phyloP scores from a whole-genome alignment of 116 monocot species.

The Posidonia oceanica region DNA sequence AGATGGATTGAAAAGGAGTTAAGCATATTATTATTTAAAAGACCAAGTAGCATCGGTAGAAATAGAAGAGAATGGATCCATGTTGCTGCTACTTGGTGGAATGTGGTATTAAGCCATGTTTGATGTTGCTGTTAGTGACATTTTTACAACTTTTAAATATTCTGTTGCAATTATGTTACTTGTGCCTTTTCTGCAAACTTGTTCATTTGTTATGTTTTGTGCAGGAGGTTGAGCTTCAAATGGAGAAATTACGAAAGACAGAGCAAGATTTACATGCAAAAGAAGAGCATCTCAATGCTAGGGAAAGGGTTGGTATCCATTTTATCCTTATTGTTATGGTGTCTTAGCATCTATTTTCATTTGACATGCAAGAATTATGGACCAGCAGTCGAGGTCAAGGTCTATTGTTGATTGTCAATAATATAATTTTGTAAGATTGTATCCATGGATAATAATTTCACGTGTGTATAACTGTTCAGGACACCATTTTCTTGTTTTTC shows the following conservation, averaged over 20 bases:
- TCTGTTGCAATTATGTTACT: not conserved
- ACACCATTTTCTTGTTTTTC: too few relatives aligned
- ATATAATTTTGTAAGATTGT: not conserved
- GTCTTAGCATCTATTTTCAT: not conserved
- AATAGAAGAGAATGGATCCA: too few relatives aligned
- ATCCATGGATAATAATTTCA: too few relatives aligned
- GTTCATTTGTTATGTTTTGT: conserved; percentile 2
- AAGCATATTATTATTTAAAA: too few relatives aligned
- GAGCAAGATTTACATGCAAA: conserved; percentile 41
- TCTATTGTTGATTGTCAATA: not conserved
- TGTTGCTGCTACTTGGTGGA: too few relatives aligned
- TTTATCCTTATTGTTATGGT: not conserved
- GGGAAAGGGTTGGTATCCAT: conserved; percentile 55
- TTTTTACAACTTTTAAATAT: not conserved
- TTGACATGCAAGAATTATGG: not conserved
- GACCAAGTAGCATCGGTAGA: too few relatives aligned
- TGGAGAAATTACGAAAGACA: conserved; percentile 29
- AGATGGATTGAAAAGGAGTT: too few relatives aligned
- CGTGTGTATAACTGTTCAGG: too few relatives aligned
- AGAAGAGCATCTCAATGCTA: conserved; percentile 53
- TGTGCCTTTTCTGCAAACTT: not conserved
- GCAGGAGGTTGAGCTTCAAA: conserved; percentile 44
- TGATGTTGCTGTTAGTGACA: too few relatives aligned
- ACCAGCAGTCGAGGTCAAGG: not conserved
- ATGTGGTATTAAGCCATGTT: too few relatives aligned